phyloP scores from a whole-genome alignment of 352 stramenopile genomes.

The Pelagophyceae sp. region DNA sequence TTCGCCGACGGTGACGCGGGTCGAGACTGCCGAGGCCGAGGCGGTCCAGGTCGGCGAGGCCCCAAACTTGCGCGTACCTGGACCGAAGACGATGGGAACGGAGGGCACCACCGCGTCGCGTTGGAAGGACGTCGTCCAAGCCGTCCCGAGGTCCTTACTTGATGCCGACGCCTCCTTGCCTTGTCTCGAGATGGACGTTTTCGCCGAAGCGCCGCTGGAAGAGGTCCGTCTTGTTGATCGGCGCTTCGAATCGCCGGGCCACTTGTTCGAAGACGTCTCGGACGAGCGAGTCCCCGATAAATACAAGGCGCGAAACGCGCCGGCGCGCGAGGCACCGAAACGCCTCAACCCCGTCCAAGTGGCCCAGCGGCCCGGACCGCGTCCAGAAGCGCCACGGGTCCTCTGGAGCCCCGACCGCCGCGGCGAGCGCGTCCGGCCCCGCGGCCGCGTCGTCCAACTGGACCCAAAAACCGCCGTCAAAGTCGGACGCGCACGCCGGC shows the following conservation, averaged over 20 bases:
- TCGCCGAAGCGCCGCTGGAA: not conserved
- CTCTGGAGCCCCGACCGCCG: not conserved
- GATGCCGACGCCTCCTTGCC: not conserved
- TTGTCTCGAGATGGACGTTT: not conserved
- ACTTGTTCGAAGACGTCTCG: not conserved
- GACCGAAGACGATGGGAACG: too few relatives aligned
- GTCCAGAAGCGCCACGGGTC: not conserved
- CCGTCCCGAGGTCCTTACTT: too few relatives aligned
- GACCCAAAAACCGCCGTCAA: not conserved
- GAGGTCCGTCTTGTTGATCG: not conserved
- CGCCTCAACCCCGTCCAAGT: not conserved
- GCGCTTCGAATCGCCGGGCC: not conserved
- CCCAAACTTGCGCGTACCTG: not conserved
- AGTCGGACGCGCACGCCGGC: not conserved
- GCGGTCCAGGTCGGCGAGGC: not conserved
- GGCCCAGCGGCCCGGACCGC: not conserved
- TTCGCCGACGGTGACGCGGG: not conserved
- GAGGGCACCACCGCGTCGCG: too few relatives aligned
- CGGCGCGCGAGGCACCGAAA: not conserved
- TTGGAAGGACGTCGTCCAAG: too few relatives aligned
- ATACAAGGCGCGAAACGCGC: not conserved
- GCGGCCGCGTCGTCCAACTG: not conserved
- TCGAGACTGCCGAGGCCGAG: not conserved
- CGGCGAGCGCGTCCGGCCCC: not conserved
- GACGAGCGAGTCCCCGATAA: slow-evolving; percentile 9